Conservation (phyloP, 2,329 filamentous ascomycete species). For the Pseudogymnoascus sp. region DNA sequence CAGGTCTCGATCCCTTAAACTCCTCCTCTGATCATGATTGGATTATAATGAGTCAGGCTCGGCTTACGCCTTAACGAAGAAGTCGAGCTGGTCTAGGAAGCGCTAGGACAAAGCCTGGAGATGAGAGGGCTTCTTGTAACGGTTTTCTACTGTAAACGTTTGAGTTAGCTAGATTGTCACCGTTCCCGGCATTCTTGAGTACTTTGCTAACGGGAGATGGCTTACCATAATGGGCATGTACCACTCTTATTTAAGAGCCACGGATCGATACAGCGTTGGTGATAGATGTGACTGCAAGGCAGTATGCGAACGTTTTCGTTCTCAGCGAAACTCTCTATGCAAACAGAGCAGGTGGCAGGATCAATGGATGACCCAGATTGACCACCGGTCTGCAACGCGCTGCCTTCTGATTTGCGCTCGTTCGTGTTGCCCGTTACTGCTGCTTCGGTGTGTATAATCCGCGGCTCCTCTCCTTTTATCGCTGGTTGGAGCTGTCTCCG, state of each 20-base stretch:
- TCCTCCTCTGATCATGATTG: neutral
- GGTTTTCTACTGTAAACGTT: neutral
- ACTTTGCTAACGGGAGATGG: neutral
- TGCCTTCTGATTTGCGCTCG: neutral
- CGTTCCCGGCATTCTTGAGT: neutral
- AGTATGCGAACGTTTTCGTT: constrained; percentile 54
- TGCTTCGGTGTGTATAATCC: neutral
- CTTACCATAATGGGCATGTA: constrained; percentile 55
- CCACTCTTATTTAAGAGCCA: constrained; percentile 58
- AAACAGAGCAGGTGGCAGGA: constrained; percentile 45
- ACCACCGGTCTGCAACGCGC: neutral
- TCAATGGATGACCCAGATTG: neutral
- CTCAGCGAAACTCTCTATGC: constrained; percentile 55
- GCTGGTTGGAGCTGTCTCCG: neutral
- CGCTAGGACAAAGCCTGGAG: neutral
- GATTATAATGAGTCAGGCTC: neutral
- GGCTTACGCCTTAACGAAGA: neutral
- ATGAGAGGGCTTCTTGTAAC: neutral
- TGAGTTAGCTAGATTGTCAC: neutral
- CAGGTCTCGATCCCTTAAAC: neutral
- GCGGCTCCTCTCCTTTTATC: neutral
- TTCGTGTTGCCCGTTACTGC: neutral
- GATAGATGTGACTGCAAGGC: constrained; percentile 57
- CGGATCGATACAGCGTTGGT: constrained; percentile 55
- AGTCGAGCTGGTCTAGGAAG: neutral